Conservation (phyloP, 2,329 filamentous ascomycete species). For the Apiospora pterosperma region DNA sequence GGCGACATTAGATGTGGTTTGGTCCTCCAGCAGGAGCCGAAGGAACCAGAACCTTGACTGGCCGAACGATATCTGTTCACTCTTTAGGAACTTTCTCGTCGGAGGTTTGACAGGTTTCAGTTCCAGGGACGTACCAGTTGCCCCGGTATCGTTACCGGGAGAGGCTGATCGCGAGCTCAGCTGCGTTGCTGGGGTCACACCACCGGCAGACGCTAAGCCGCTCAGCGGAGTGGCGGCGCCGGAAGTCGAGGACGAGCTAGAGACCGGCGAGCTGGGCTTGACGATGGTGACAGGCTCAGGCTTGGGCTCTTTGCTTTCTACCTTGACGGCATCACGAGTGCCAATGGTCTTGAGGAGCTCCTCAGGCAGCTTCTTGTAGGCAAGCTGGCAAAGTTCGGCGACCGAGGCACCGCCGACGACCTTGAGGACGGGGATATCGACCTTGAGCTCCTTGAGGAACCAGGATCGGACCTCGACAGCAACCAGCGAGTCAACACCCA, state of each 20-base stretch:
- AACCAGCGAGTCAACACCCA: conserved; percentile 6
- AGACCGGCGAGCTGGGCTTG: no score
- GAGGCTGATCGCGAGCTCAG: background rate
- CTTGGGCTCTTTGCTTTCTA: no score
- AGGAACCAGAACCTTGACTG: background rate
- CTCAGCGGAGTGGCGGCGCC: no score
- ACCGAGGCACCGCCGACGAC: background rate
- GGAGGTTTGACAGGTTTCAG: conserved; percentile 6
- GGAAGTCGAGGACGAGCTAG: no score
- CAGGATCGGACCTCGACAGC: background rate
- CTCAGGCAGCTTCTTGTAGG: background rate
- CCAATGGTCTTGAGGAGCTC: no score
- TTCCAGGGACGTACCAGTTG: no score
- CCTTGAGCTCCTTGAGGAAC: background rate
- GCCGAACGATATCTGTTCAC: background rate
- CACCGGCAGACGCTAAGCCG: no score
- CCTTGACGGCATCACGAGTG: no score
- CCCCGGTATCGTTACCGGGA: background rate
- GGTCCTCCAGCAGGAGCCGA: background rate
- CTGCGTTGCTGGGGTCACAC: background rate
- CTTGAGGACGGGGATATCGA: background rate
- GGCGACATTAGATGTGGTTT: background rate
- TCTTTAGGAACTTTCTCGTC: background rate
- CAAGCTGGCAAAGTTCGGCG: background rate
- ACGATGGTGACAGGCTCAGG: no score